phyloP scores from a whole-genome alignment of 2,329 filamentous ascomycete species.

The Clathrospora elynae region DNA sequence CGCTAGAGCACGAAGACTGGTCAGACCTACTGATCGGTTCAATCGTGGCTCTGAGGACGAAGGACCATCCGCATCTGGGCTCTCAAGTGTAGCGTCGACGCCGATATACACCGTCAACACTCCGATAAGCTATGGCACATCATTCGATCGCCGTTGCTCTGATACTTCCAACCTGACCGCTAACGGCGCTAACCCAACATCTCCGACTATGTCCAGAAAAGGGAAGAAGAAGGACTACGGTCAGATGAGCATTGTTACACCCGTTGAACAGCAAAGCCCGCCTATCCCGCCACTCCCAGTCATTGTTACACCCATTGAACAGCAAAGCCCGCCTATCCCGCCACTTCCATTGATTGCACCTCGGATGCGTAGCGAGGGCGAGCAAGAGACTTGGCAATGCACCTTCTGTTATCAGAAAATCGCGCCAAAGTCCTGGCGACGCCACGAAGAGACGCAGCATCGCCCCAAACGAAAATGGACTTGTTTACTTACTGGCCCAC shows the following conservation, averaged over 20 bases:
- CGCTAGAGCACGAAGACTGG: conserved; percentile 36
- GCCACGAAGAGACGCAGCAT: conserved; percentile 47
- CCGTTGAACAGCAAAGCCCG: conserved; percentile 16
- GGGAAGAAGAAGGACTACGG: conserved; percentile 49
- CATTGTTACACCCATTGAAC: not conserved
- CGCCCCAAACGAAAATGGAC: conserved; percentile 43
- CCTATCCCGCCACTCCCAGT: conserved; percentile 11
- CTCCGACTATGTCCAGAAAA: conserved; percentile 24
- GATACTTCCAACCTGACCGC: conserved; percentile 14
- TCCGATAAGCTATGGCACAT: conserved; percentile 9
- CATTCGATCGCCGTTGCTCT: conserved; percentile 1
- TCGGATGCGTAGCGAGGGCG: not conserved
- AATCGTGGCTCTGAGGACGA: conserved; percentile 29
- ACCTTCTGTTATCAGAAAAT: conserved; percentile 40
- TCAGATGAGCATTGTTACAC: conserved; percentile 19
- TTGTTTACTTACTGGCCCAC: conserved; percentile 38
- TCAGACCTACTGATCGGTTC: conserved; percentile 17
- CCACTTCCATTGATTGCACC: conserved; percentile 6
- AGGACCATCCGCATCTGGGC: conserved; percentile 16
- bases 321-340: conserved; percentile 15
- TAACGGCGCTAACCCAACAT: not conserved
- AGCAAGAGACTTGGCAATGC: conserved; percentile 41
- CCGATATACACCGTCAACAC: conserved; percentile 12
- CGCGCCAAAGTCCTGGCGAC: conserved; percentile 44
- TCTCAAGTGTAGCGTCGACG: conserved; percentile 16